Evolutionary conservation across 768 basidiomycete genomes (phyloP).

Genomic region (Astraeus odoratus): DNA sequence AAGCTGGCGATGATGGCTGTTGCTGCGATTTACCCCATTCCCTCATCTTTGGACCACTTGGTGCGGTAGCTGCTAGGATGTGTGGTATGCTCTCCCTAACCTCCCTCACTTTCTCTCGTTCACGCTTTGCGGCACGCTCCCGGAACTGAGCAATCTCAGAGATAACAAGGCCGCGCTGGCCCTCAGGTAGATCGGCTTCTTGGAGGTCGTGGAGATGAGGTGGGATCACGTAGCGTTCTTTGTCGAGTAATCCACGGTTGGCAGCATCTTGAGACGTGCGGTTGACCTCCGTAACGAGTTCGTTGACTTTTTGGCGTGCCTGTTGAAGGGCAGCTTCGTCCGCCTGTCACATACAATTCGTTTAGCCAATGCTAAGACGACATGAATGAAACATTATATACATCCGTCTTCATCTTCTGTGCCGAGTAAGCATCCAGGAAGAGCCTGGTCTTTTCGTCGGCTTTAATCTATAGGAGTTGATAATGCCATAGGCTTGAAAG

Average conservation of each 20-base stretch:
- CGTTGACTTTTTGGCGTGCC: slow-evolving; percentile 58
- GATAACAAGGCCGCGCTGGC: slow-evolving; percentile 84
- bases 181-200: slow-evolving; percentile 95
- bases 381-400: slow-evolving; percentile 32
- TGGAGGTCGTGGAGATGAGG: slow-evolving; percentile 96
- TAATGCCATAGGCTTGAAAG: slow-evolving; percentile 36
- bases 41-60: slow-evolving; percentile 69
- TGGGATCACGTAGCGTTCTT: slow-evolving; percentile 85
- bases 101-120: slow-evolving; percentile 83
- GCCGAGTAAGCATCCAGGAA: slow-evolving; percentile 83
- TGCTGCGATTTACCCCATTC: slow-evolving; percentile 65
- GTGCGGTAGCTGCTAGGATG: slow-evolving; percentile 34
- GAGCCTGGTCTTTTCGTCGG: slow-evolving; percentile 88
- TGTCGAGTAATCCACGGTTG: slow-evolving; percentile 65
- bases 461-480: slow-evolving; percentile 61
- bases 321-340: slow-evolving; percentile 62
- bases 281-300: slow-evolving; percentile 65
- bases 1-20: slow-evolving; percentile 30
- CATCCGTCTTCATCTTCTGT: slow-evolving; percentile 76
- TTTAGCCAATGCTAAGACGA: not conserved
- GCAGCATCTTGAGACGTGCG: slow-evolving; percentile 68
- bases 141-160: slow-evolving; percentile 96
- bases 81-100: slow-evolving; percentile 52
- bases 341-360: slow-evolving; percentile 39
- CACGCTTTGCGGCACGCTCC: slow-evolving; percentile 86